A percentile compares a stretch with the other conserved stretches of the same genome.
These are phyloP conservation scores for Trichophyton rubrum DNA, from an alignment of 2,329 filamentous ascomycete species.

Conservation along the genomic window DNA sequence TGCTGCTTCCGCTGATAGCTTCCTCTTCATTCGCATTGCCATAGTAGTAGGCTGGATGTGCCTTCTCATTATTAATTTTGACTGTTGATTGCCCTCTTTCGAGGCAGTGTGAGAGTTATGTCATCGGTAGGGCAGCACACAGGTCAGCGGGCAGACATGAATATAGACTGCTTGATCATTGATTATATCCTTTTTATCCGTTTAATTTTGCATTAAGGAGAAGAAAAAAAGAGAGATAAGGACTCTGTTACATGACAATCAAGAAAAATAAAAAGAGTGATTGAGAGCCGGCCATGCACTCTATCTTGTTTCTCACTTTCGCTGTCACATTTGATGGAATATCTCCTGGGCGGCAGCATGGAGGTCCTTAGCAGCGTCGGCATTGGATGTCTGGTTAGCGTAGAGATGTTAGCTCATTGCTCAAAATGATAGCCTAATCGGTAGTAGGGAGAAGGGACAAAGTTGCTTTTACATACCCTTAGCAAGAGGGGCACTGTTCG, in stretches of 20 bases:
- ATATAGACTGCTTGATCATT: not conserved
- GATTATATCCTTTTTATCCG: not conserved
- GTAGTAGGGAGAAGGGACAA: not conserved
- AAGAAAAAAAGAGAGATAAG: too few species aligned
- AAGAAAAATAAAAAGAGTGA: not conserved
- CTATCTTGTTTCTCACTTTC: not conserved
- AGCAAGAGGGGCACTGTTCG: constrained; percentile 42
- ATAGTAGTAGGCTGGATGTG: too few species aligned
- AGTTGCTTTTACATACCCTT: constrained; percentile 35
- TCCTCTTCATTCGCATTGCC: too few species aligned
- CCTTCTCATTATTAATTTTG: too few species aligned
- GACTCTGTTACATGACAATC: not conserved
- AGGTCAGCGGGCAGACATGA: too few species aligned
- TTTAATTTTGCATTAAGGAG: not conserved
- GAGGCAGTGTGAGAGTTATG: too few species aligned
- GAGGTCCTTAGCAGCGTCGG: constrained; percentile 8
- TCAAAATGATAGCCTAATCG: not conserved
- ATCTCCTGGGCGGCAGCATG: constrained; percentile 8
- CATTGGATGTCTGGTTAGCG: constrained; percentile 6
- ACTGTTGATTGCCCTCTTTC: too few species aligned
- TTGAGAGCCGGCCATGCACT: not conserved
- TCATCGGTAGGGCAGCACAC: too few species aligned
- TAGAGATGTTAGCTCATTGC: not conserved
- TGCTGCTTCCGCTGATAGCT: too few species aligned
- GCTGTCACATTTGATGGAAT: constrained; percentile 4